Evolutionary conservation across 2,329 filamentous ascomycete genomes (phyloP).

Genomic region (Fusarium drepaniforme): DNA sequence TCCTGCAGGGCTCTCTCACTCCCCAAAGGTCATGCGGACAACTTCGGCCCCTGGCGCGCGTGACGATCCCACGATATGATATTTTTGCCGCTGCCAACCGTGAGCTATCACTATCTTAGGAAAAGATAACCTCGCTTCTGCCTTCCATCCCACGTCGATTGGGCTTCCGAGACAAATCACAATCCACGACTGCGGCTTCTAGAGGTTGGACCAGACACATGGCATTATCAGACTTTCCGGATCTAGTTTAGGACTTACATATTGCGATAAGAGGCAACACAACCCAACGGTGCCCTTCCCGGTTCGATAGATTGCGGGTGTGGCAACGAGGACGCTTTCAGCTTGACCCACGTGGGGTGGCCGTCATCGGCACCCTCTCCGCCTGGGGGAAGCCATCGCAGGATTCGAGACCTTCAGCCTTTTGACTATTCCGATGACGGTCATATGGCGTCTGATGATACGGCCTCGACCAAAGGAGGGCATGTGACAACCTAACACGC

Average conservation of each 20-base stretch:
- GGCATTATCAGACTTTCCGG: constrained; percentile 2
- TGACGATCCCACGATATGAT: neutral
- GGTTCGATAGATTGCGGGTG: neutral
- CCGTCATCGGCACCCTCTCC: constrained; percentile 23
- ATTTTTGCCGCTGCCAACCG: neutral
- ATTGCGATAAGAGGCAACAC: constrained; percentile 8
- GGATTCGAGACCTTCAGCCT: constrained; percentile 16
- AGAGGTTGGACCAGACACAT: constrained; percentile 11
- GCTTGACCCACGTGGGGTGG: constrained; percentile 15
- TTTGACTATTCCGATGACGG: constrained; percentile 13
- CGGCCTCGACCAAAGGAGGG: neutral
- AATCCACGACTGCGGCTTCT: constrained; percentile 15
- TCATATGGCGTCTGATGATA: constrained; percentile 12
- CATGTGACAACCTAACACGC: constrained; percentile 24
- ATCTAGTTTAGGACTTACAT: constrained; percentile 2
- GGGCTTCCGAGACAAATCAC: neutral
- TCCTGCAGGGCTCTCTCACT: neutral
- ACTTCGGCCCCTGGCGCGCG: neutral
- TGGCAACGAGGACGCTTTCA: neutral
- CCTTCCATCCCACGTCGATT: neutral
- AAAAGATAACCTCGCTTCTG: neutral
- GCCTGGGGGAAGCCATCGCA: neutral
- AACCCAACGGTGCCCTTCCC: constrained; percentile 31
- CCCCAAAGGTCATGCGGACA: neutral
- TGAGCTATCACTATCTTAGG: neutral